A percentile compares a stretch with the other conserved stretches of the same genome.
These are phyloP conservation scores for Malus hybrid DNA, from an alignment of 331 rosid species.

Conservation along the genomic window DNA sequence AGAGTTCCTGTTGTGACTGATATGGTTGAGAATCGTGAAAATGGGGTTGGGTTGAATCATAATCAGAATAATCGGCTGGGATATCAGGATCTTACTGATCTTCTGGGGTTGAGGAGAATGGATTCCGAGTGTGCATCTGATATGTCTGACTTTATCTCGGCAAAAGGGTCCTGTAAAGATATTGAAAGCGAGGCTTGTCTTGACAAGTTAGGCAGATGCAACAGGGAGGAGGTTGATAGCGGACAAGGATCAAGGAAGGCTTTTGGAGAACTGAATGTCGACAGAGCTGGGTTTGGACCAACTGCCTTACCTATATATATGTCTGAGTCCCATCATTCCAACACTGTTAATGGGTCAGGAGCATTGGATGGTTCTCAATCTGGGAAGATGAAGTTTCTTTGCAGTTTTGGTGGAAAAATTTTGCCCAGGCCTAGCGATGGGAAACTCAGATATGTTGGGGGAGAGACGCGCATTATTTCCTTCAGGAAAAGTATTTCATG, in stretches of 20 bases:
- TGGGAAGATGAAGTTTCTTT: constrained; percentile 55
- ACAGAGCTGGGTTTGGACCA: constrained; percentile 15
- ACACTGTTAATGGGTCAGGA: constrained; percentile 31
- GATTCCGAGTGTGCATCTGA: constrained; percentile 53
- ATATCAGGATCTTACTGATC: constrained; percentile 41
- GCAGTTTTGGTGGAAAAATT: constrained; percentile 72
- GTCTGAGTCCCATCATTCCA: constrained; percentile 39
- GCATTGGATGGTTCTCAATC: constrained; percentile 31
- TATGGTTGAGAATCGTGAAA: constrained; percentile 16
- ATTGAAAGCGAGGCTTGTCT: constrained; percentile 29
- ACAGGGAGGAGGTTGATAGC: constrained; percentile 24
- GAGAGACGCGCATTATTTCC: constrained; percentile 62
- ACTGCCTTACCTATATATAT: constrained; percentile 16
- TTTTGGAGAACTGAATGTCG: constrained; percentile 33
- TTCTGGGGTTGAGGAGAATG: constrained; percentile 55
- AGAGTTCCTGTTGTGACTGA: constrained; percentile 27
- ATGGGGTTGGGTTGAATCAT: constrained; percentile 20
- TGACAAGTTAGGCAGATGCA: constrained; percentile 22
- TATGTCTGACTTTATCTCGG: constrained; percentile 20
- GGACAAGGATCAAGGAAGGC: constrained; percentile 30
- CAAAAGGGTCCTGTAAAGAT: constrained; percentile 33
- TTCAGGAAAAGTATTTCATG: constrained; percentile 39
- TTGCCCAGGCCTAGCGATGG: constrained; percentile 71
- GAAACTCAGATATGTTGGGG: constrained; percentile 71
- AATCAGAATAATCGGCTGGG: constrained; percentile 34